Percentiles rank a stretch among this genome's conserved stretches.
Evolutionary conservation across 139 green algal genomes (phyloP).

Genomic region (Chlamydomonas schloesseri): DNA sequence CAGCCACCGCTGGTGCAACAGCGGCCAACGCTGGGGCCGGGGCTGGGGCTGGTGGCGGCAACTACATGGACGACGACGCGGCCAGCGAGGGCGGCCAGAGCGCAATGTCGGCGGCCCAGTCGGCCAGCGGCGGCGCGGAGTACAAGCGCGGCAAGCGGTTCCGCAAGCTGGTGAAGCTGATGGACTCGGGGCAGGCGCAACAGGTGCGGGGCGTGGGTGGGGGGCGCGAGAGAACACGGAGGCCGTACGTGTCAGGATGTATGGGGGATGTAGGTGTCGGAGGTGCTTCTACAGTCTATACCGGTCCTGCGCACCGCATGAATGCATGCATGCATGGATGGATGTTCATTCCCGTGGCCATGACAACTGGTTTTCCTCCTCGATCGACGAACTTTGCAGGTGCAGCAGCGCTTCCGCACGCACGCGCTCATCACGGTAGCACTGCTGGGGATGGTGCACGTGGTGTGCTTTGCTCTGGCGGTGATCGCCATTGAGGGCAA

Average conservation of each 20-base stretch:
- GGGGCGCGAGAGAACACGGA: background rate
- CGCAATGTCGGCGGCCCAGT: background rate
- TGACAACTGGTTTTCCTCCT: no score
- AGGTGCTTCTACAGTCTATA: no score
- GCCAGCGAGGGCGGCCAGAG: background rate
- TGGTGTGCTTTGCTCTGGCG: background rate
- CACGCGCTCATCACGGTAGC: background rate
- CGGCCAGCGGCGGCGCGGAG: background rate
- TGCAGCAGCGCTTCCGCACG: background rate
- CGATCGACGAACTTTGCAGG: background rate
- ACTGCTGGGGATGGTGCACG: background rate
- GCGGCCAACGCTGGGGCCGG: no score
- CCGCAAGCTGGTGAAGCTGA: slow-evolving; percentile 22
- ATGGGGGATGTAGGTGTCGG: no score
- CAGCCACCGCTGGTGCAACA: no score
- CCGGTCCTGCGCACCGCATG: no score
- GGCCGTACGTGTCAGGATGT: no score
- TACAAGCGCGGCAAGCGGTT: slow-evolving; percentile 27
- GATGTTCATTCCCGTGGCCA: no score
- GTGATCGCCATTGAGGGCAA: background rate
- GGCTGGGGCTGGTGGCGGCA: background rate
- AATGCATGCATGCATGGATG: no score
- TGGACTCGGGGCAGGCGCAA: background rate
- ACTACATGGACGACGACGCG: background rate
- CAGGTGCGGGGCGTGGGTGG: background rate